Evolutionary conservation across 495 filamentous ascomycete genomes (phyloP), one percentile per base, ranked within the genome.

Genomic region (Durotheca rogersii): DNA sequence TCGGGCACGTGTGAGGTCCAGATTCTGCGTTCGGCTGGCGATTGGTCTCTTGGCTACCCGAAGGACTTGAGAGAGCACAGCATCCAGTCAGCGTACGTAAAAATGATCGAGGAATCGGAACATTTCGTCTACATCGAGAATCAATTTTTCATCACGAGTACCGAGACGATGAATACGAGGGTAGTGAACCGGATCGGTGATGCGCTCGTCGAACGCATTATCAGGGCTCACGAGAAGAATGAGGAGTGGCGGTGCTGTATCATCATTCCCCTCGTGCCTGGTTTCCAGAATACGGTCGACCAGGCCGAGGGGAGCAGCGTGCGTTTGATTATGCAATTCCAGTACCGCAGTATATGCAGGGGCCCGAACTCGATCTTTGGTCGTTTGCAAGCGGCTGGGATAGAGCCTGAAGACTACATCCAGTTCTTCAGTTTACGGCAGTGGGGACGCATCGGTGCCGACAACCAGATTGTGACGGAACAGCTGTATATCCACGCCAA

Each of bases 111-210:
- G 60, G 81, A 90, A 43, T 95, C 90, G 6, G 90, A 99, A 37
- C 93, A 97, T 60, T 96, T 97, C 53, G 89, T 99, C 47, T 97
- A 99, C 66, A 95, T 99, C 51, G 93, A 99, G 62, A 99, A 99
- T 65, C 93, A 99, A 67, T 99, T 99, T 74, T 99, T 95, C 72
- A 88, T 99, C 72, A 93, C 85, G 44, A 95, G 88, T 45, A 95
- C 89, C 48, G 86, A 91, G 56, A 89, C 91, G 11, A 82, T 95
- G 46, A 88, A 87, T 29, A 86, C 82, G 34, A 87, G 84, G 62
- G 92, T 99, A 47, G 81, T 91, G 62, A 99, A 99, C 58, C 77
- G 81, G 51, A 96, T 99, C 58, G 92, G 94, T 17, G 93, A 99
- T 72, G 92, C 93, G 2, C 72, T 99, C 37, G 94, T 97, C 7